A percentile compares a stretch with the other conserved stretches of the same genome.
Evolutionary conservation across 176 grass and related monocot species (phyloP).

Genomic region (Avena atlantica): DNA sequence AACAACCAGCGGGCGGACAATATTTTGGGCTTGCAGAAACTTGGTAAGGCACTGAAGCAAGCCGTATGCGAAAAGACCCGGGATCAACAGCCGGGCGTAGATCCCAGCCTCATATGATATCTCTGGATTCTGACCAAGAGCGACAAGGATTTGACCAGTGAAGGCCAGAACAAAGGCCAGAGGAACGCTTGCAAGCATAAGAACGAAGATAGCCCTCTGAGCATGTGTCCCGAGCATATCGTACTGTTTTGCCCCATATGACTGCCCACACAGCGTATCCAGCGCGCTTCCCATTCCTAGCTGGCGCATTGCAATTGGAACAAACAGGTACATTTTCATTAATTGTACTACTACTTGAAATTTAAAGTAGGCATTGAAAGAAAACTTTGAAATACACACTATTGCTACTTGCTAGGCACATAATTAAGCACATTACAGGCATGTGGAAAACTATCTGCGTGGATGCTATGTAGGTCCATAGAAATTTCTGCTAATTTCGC

Average conservation of each 20-base stretch:
- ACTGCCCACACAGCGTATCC: constrained; percentile 81
- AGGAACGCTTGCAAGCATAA: constrained; percentile 63
- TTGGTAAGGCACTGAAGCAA: constrained; percentile 86
- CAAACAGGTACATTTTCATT: constrained; percentile 5
- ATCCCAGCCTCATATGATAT: constrained; percentile 77
- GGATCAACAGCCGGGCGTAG: constrained; percentile 72
- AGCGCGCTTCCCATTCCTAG: constrained; percentile 83
- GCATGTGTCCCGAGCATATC: constrained; percentile 67
- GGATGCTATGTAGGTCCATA: neutral
- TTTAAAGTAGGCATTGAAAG: neutral
- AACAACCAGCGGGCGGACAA: constrained; percentile 67
- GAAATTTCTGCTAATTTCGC: neutral
- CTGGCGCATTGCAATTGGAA: constrained; percentile 41
- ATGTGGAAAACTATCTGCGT: neutral
- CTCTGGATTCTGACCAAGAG: constrained; percentile 82
- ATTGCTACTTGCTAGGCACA: neutral
- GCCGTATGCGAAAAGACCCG: constrained; percentile 86
- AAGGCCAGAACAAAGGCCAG: constrained; percentile 70
- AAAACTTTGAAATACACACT: neutral
- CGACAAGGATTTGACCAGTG: constrained; percentile 61
- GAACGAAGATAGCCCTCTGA: constrained; percentile 73
- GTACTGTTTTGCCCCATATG: constrained; percentile 74
- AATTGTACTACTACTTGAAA: neutral
- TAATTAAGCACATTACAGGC: neutral
- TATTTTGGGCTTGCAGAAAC: constrained; percentile 90